Evolutionary conservation across 2,329 filamentous ascomycete species (phyloP), one percentile per base, ranked within the genome.

Genomic region (Helicocarpus griseus): DNA sequence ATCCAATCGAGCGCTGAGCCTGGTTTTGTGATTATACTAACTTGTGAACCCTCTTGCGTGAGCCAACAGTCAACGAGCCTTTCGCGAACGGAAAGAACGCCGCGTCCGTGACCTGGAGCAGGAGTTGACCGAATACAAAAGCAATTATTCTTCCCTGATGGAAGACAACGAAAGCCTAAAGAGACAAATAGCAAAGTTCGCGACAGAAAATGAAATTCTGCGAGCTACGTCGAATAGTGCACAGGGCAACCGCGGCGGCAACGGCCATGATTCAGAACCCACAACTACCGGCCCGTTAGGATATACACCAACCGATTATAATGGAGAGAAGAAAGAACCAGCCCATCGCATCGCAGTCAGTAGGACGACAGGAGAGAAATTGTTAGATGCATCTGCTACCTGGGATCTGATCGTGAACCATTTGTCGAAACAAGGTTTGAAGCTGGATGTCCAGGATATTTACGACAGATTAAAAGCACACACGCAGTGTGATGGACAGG

Each of bases 71-170:
- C 93, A 97, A 77, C 85, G 91, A 61, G 91, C 93, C 29, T 97
- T 97, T 69, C 88, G 91, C 54, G 91, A 97, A 70, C 85, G 91
- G 60, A 97, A 97, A 69, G 91, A 97, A 68, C 85, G 84, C 53
- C 90, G 95, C 63, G 89, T 97, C 56, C 90, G 90, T 67, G 89
- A 97, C 55, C 83, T 97, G 22, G 90, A 97, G 70, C 80, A 82
- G 52, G 93, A 95, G 66, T 82, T 97, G 26, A 84, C 81, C 47
- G 77, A 75, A 46, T 81, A 96, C 29, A 86, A 95, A 65, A 81
- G 83, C 54, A 82, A 83, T 47, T 86, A 87, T 48, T 79, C 83
- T 51, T 78, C 80, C 31, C 79, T 93, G 0, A 79, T 83, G 38
- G 81, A 83, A 41, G 90, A 96, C 67, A 96, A 96, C 64, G 87